Evolutionary conservation across 1,284 basidiomycete genomes (phyloP).

Genomic region (Apiotrichum mycotoxinovorans): DNA sequence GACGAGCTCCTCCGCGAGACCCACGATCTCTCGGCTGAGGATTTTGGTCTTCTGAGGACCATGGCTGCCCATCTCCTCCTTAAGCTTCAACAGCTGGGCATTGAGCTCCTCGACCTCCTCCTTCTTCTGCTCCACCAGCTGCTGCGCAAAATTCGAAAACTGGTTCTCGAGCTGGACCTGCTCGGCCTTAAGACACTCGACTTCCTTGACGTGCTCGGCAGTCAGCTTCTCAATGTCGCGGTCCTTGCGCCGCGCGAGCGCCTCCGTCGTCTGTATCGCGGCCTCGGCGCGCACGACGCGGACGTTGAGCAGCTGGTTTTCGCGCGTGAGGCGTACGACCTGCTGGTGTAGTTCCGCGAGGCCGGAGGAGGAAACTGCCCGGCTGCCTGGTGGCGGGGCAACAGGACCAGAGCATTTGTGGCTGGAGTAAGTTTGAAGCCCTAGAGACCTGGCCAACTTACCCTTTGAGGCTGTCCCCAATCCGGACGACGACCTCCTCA

Average conservation of each 20-base stretch:
- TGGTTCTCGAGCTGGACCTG: not conserved
- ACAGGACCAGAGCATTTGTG: constrained; percentile 2
- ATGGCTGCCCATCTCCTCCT: not conserved
- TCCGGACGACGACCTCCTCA: constrained; percentile 3
- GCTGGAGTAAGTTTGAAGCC: not conserved
- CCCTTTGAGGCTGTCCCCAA: not conserved
- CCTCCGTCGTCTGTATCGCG: not conserved
- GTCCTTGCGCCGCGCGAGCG: not conserved
- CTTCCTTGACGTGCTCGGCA: not conserved
- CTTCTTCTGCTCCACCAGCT: not conserved
- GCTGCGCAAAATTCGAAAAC: too few species aligned
- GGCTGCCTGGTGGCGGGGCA: not conserved
- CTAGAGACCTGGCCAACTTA: not conserved
- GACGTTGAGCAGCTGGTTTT: not conserved
- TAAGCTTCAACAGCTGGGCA: not conserved
- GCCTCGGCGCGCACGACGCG: constrained; percentile 1
- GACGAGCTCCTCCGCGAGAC: not conserved
- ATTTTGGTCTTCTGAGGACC: not conserved
- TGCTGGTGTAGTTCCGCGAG: not conserved
- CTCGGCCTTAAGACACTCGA: not conserved
- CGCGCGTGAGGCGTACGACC: constrained; percentile 1
- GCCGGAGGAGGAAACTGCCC: not conserved
- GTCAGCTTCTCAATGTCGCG: not conserved
- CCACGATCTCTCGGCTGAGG: not conserved
- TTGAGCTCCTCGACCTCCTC: not conserved